A percentile compares a stretch with the other conserved stretches of the same genome.
Evolutionary conservation across 768 basidiomycete species (phyloP).

Genomic region (Gymnopilus junonius): DNA sequence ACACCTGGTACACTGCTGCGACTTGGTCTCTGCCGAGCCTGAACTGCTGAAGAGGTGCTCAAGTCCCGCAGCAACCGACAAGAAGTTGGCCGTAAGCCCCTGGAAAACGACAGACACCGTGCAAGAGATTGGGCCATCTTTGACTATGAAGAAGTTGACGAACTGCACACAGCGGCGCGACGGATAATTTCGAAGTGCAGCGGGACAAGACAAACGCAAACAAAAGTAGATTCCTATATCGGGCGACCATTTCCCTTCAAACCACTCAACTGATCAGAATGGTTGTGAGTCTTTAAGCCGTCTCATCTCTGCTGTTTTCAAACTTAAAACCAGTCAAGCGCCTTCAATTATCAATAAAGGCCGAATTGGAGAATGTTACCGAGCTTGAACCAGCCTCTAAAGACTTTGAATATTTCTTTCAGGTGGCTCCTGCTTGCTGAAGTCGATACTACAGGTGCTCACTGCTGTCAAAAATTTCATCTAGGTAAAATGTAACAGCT

Average conservation of each 20-base stretch:
- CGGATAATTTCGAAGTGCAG: slow-evolving; percentile 6
- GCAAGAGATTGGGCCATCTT: slow-evolving; percentile 19
- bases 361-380: slow-evolving; percentile 81
- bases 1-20: slow-evolving; percentile 11
- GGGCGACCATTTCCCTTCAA: neutral
- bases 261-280: slow-evolving; percentile 31
- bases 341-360: slow-evolving; percentile 71
- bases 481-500: slow-evolving; percentile 79
- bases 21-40: slow-evolving; percentile 15
- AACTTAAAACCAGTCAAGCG: slow-evolving; percentile 40
- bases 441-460: slow-evolving; percentile 27
- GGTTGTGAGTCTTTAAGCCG: slow-evolving; percentile 49
- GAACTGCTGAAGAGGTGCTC: slow-evolving; percentile 18
- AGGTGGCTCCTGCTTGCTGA: slow-evolving; percentile 45
- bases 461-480: neutral
- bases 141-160: neutral
- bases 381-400: slow-evolving; percentile 65
- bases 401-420: slow-evolving; percentile 82
- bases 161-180: neutral
- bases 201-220: slow-evolving; percentile 20
- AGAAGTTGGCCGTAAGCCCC: slow-evolving; percentile 6
- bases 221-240: slow-evolving; percentile 1
- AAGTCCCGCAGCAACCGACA: slow-evolving; percentile 7
- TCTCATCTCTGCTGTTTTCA: neutral
- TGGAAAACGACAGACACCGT: slow-evolving; percentile 19